phyloP scores from a whole-genome alignment of 345 rosid species.

The Eucalyptus albens region DNA sequence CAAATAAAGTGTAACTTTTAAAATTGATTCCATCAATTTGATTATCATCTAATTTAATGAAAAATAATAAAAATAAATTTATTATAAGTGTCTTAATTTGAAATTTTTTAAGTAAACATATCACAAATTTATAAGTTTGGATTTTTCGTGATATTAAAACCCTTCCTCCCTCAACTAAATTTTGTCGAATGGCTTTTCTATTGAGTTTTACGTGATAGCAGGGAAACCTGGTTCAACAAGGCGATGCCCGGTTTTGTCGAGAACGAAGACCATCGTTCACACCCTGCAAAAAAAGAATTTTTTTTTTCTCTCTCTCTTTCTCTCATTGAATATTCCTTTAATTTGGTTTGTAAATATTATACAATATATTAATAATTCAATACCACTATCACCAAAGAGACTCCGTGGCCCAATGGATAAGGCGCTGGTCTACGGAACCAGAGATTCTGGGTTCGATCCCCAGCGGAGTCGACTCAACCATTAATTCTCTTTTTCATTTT shows the following conservation, averaged over 20 bases:
- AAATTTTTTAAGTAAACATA: too few species aligned
- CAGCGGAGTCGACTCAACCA: conserved; percentile 34
- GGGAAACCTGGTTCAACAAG: background rate
- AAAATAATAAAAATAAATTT: rapidly evolving
- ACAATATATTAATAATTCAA: too few species aligned
- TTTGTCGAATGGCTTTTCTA: background rate
- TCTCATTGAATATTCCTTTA: background rate
- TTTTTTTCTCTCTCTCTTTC: background rate
- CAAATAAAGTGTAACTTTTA: too few species aligned
- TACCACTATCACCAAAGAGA: rapidly evolving
- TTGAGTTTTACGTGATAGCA: background rate
- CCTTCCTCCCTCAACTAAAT: too few species aligned
- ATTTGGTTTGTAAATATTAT: rapidly evolving
- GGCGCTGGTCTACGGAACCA: conserved; percentile 94
- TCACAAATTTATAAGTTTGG: rapidly evolving
- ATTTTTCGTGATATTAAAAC: too few species aligned
- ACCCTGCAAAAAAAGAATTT: background rate
- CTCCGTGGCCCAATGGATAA: conserved; percentile 88
- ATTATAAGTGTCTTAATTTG: rapidly evolving
- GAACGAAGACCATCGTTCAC: background rate
- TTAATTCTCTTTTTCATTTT: background rate
- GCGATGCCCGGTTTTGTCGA: background rate
- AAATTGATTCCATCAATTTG: rapidly evolving
- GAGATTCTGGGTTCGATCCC: conserved; percentile 86
- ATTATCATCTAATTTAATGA: too few species aligned